phyloP scores from a whole-genome alignment of 371 early-diverging fungal genomes.

The Mortierella sp. region DNA sequence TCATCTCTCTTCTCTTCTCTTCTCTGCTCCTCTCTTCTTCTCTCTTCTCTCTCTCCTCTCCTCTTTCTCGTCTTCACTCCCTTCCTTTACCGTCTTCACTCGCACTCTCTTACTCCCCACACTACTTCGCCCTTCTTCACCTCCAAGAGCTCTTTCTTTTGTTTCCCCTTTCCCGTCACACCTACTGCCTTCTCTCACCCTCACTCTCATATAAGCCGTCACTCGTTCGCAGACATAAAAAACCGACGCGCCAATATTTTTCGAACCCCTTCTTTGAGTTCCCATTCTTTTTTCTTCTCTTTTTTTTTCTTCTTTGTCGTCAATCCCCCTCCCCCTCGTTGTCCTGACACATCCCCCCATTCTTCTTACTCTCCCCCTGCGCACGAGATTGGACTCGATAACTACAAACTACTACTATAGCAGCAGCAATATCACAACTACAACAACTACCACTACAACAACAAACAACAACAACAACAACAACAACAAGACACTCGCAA shows the following conservation, averaged over 20 bases:
- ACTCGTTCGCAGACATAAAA: background rate
- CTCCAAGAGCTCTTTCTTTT: background rate
- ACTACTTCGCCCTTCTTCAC: background rate
- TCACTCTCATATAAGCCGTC: background rate
- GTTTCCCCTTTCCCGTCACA: background rate
- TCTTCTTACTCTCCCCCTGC: background rate
- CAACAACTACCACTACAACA: conserved; percentile 6
- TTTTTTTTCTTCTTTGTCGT: conserved; percentile 8
- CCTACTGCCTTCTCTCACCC: too few species aligned
- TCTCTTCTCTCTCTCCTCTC: background rate
- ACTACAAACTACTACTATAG: background rate
- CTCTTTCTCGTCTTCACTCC: background rate
- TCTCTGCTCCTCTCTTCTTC: background rate
- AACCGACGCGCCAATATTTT: background rate
- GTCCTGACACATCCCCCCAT: conserved; percentile 3
- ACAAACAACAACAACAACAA: background rate
- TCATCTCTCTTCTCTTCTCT: background rate
- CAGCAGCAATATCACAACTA: background rate
- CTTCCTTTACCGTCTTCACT: background rate
- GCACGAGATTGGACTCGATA: background rate
- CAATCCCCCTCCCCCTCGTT: background rate
- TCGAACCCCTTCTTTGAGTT: conserved; percentile 2
- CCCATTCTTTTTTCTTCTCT: conserved; percentile 4
- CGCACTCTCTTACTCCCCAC: background rate
- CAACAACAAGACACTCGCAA: background rate